Percentiles rank a stretch among this genome's conserved stretches.
phyloP scores from a whole-genome alignment of 2,329 filamentous ascomycete genomes.

The Aureobasidium musti region DNA sequence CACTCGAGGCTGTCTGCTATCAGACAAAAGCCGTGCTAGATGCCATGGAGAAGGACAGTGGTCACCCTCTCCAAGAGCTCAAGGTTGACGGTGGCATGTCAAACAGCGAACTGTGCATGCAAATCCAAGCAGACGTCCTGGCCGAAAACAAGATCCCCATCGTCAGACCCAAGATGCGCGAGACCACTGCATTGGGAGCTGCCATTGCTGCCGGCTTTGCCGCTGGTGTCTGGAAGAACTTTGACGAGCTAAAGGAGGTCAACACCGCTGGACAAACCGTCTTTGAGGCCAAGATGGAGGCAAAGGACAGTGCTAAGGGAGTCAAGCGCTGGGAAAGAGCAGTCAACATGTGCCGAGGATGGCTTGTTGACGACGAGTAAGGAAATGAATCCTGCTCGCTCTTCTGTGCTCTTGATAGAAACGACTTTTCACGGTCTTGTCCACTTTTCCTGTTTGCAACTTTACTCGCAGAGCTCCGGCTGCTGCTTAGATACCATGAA shows the following conservation, averaged over 20 bases:
- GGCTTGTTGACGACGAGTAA: slow-evolving; percentile 54
- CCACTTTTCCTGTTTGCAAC: not conserved
- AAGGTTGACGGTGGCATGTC: slow-evolving; percentile 89
- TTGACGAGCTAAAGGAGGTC: slow-evolving; percentile 72
- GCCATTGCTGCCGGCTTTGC: slow-evolving; percentile 89
- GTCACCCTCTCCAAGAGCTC: slow-evolving; percentile 70
- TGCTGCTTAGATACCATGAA: slow-evolving; percentile 19
- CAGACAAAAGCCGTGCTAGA: slow-evolving; percentile 90
- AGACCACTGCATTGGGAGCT: slow-evolving; percentile 85
- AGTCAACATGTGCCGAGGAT: slow-evolving; percentile 76
- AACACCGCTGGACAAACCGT: slow-evolving; percentile 68
- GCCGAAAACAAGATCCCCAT: slow-evolving; percentile 67
- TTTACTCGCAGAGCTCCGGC: not conserved
- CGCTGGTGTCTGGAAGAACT: slow-evolving; percentile 72
- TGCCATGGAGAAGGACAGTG: slow-evolving; percentile 85
- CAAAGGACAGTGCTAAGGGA: slow-evolving; percentile 61
- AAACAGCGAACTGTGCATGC: slow-evolving; percentile 87
- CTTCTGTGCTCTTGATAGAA: not conserved
- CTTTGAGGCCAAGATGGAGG: slow-evolving; percentile 67
- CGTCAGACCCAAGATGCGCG: slow-evolving; percentile 81
- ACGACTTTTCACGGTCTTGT: not conserved
- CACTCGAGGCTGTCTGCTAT: slow-evolving; percentile 87
- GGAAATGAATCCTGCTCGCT: not conserved
- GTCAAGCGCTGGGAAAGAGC: slow-evolving; percentile 75
- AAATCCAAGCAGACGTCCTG: slow-evolving; percentile 83